These are phyloP conservation scores for Rhododendron kiyosumense DNA, from an alignment of 148 eudicot species.

Conservation along the genomic window DNA sequence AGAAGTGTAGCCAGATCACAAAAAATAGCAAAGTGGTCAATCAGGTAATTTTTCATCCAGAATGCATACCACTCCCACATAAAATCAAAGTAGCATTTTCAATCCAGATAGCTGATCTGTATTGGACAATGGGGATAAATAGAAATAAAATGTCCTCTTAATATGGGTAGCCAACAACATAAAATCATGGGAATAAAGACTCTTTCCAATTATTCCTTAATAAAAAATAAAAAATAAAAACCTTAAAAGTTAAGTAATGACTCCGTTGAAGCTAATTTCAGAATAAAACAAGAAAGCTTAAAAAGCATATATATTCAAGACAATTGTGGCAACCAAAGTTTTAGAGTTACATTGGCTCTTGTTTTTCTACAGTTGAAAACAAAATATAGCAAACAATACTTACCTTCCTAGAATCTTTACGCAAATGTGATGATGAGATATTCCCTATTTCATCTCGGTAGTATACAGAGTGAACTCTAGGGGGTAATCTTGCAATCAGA, in stretches of 20 bases:
- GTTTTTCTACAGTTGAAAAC: not conserved
- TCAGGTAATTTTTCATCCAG: not conserved
- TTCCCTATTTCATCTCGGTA: constrained; percentile 94
- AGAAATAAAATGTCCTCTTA: not conserved
- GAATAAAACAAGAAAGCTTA: not conserved
- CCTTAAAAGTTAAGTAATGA: not conserved
- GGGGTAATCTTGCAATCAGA: constrained; percentile 85
- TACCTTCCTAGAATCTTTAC: constrained; percentile 74
- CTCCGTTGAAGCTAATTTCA: not conserved
- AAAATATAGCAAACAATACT: not conserved
- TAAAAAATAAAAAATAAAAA: too few relatives aligned
- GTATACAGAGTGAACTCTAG: constrained; percentile 94
- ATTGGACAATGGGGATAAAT: not conserved
- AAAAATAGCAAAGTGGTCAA: not conserved
- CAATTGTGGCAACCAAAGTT: not conserved
- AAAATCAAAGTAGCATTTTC: not conserved
- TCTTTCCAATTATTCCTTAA: not conserved
- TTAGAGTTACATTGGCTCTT: not conserved
- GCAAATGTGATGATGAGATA: constrained; percentile 87
- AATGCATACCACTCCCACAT: not conserved
- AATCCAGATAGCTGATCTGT: not conserved
- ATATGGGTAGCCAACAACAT: not conserved
- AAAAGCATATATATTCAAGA: not conserved
- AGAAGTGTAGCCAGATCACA: not conserved
- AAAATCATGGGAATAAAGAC: not conserved